Percentiles rank a stretch among this genome's conserved stretches.
Conservation (phyloP, 1,139 yeast genomes). For the Waltiozyma sp. region DNA sequence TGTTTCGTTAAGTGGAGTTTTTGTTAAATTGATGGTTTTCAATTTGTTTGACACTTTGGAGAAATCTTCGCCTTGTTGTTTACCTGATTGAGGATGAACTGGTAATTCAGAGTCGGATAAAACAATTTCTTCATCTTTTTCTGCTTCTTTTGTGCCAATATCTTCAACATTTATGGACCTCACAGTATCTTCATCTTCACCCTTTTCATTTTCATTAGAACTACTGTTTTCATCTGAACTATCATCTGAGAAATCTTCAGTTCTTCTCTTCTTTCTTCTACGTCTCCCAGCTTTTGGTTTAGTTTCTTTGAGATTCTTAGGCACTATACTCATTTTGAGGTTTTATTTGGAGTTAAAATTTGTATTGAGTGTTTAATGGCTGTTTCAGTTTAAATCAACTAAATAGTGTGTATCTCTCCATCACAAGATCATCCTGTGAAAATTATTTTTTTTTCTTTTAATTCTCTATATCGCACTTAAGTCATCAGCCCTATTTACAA, state of each 20-base stretch:
- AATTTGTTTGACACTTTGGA: conserved; percentile 19
- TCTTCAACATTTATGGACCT: conserved; percentile 4
- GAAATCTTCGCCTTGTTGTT: conserved; percentile 12
- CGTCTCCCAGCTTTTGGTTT: conserved; percentile 23
- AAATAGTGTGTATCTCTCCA: too few species aligned
- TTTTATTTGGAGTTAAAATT: not conserved
- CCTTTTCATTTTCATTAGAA: conserved; percentile 13
- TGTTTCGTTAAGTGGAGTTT: conserved; percentile 13
- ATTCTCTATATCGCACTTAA: not conserved
- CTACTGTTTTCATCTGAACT: conserved; percentile 9
- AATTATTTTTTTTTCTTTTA: not conserved
- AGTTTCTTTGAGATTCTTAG: conserved; percentile 13
- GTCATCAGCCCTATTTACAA: too few species aligned
- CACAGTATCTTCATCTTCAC: conserved; percentile 4
- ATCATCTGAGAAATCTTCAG: conserved; percentile 43
- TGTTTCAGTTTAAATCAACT: too few species aligned
- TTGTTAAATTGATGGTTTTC: conserved; percentile 14
- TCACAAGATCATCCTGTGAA: too few species aligned
- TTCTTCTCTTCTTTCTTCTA: conserved; percentile 70
- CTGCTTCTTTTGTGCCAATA: conserved; percentile 3
- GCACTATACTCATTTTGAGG: conserved; percentile 13
- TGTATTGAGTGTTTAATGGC: too few species aligned
- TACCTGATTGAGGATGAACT: conserved; percentile 2
- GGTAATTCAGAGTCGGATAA: conserved; percentile 32
- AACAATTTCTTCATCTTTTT: conserved; percentile 20